Conservation (phyloP, 805 yeast species). For the Sugiyamaella lignohabitans region DNA sequence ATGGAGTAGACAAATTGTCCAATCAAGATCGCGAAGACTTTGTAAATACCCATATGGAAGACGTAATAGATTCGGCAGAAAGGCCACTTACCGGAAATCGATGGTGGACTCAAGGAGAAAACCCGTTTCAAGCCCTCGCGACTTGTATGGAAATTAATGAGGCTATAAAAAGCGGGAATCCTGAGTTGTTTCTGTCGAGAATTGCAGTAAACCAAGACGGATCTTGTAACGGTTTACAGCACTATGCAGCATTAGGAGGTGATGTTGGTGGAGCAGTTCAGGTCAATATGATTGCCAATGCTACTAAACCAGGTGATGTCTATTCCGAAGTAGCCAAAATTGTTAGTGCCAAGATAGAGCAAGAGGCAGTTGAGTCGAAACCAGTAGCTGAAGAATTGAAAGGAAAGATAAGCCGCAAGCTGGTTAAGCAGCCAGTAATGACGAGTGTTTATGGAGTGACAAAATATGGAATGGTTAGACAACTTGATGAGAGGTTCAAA, state of each 20-base stretch:
- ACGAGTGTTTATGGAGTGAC: slow-evolving; percentile 98
- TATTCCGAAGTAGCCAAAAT: slow-evolving; percentile 47
- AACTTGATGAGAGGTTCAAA: slow-evolving; percentile 65
- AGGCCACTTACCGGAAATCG: slow-evolving; percentile 43
- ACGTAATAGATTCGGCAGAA: slow-evolving; percentile 42
- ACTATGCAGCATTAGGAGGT: slow-evolving; percentile 63
- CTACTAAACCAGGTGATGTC: slow-evolving; percentile 46
- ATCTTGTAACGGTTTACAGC: slow-evolving; percentile 61
- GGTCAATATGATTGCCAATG: slow-evolving; percentile 44
- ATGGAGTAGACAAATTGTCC: slow-evolving; percentile 50
- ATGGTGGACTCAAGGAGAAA: slow-evolving; percentile 46
- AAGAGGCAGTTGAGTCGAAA: slow-evolving; percentile 15
- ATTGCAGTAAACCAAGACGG: slow-evolving; percentile 61
- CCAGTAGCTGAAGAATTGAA: slow-evolving; percentile 37
- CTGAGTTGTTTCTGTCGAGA: slow-evolving; percentile 43
- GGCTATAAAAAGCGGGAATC: slow-evolving; percentile 39
- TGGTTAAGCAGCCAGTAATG: slow-evolving; percentile 96
- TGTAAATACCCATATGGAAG: slow-evolving; percentile 40
- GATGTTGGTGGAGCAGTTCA: slow-evolving; percentile 57
- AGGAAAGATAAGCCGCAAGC: slow-evolving; percentile 69
- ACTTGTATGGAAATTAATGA: slow-evolving; percentile 48
- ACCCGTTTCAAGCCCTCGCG: slow-evolving; percentile 57
- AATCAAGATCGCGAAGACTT: slow-evolving; percentile 44
- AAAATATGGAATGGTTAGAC: slow-evolving; percentile 84
- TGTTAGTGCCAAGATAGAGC: slow-evolving; percentile 41